Conservation (phyloP, 2,329 filamentous ascomycete species). For the Domatiomyces catenatus region DNA sequence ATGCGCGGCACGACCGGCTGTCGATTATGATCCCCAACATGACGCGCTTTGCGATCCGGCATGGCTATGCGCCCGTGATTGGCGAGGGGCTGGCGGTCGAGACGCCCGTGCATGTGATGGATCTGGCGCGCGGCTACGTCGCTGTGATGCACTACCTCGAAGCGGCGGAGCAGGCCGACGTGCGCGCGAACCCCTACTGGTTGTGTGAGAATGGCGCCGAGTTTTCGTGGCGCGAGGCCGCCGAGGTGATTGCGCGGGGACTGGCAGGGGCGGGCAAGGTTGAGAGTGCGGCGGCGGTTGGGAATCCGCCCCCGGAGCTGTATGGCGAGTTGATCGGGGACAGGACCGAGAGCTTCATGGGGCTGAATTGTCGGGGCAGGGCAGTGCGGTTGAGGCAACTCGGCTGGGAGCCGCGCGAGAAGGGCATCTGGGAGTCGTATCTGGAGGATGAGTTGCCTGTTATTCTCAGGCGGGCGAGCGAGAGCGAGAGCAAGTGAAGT, state of each 20-base stretch:
- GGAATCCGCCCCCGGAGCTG: slow-evolving; percentile 22
- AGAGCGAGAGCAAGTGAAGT: background rate
- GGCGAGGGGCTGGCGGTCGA: slow-evolving; percentile 30
- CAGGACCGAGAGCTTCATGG: slow-evolving; percentile 25
- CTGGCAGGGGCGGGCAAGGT: slow-evolving; percentile 27
- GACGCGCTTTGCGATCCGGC: slow-evolving; percentile 33
- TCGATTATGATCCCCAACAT: slow-evolving; percentile 35
- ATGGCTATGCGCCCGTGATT: slow-evolving; percentile 31
- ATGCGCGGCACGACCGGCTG: slow-evolving; percentile 24
- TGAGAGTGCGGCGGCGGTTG: slow-evolving; percentile 21
- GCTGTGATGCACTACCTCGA: slow-evolving; percentile 32
- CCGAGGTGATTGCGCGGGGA: slow-evolving; percentile 24
- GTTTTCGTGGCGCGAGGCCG: slow-evolving; percentile 29
- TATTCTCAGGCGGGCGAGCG: slow-evolving; percentile 1
- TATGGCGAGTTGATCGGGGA: slow-evolving; percentile 29
- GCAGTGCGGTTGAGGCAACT: slow-evolving; percentile 30
- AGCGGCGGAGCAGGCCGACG: slow-evolving; percentile 14
- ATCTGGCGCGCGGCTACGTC: slow-evolving; percentile 33
- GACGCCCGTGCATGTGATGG: slow-evolving; percentile 33
- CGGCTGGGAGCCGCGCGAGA: slow-evolving; percentile 33
- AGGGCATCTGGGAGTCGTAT: slow-evolving; percentile 26
- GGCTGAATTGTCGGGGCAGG: slow-evolving; percentile 29
- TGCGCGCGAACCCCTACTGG: slow-evolving; percentile 33
- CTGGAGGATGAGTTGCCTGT: slow-evolving; percentile 26
- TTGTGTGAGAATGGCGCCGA: slow-evolving; percentile 31